These are phyloP conservation scores for Hansenula lynferdii DNA, from an alignment of 1,139 yeast genomes.

Conservation along the genomic window DNA sequence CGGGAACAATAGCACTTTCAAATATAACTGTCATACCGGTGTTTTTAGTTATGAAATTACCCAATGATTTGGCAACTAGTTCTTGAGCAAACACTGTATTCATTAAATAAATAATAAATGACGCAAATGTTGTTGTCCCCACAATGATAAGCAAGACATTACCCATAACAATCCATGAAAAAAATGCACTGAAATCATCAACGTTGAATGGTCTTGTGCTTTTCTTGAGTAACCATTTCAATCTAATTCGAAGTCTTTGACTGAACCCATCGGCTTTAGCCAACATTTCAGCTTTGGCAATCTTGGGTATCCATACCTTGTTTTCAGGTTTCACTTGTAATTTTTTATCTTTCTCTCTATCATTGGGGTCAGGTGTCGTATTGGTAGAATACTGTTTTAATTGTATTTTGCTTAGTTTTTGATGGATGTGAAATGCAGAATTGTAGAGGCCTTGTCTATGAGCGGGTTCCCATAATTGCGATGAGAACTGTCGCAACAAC, in stretches of 20 bases:
- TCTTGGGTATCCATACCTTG: conserved; percentile 6
- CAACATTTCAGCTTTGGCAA: conserved; percentile 16
- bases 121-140: conserved; percentile 88
- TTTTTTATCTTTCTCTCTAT: not conserved
- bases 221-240: conserved; percentile 66
- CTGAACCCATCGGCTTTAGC: conserved; percentile 10
- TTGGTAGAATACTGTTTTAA: too few relatives aligned
- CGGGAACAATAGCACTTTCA: conserved; percentile 93
- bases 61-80: conserved; percentile 73
- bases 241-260: conserved; percentile 46
- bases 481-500: too few relatives aligned
- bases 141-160: conserved; percentile 72
- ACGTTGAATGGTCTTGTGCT: conserved; percentile 73
- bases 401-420: too few relatives aligned
- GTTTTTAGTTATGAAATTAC: conserved; percentile 78
- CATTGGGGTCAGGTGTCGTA: not conserved
- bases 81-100: conserved; percentile 92
- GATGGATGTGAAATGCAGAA: too few relatives aligned
- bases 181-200: conserved; percentile 84
- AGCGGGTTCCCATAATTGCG: too few relatives aligned
- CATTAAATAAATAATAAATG: conserved; percentile 68
- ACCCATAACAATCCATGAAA: conserved; percentile 89
- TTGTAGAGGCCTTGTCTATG: too few relatives aligned
- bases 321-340: not conserved
- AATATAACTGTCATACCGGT: conserved; percentile 85